A percentile compares a stretch with the other conserved stretches of the same genome.
Conservation (phyloP, 2,329 filamentous ascomycete species). For the Monosporascus sp. region DNA sequence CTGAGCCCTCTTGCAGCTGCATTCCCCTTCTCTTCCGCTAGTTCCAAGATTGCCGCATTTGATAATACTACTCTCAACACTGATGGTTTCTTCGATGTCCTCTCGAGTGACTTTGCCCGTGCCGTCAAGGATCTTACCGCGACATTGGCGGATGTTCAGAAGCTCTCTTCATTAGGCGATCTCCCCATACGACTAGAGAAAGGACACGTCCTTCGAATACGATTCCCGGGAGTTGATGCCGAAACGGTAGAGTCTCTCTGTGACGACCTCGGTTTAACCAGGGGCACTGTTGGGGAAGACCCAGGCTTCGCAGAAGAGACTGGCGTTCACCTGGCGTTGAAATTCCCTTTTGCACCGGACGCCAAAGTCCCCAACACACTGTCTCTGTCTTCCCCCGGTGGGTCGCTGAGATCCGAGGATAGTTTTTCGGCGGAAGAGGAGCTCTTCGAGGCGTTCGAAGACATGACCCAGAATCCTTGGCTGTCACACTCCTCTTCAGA, state of each 20-base stretch:
- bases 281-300: conserved; percentile 77
- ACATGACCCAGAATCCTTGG: conserved; percentile 44
- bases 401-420: conserved; percentile 39
- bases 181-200: conserved; percentile 72
- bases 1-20: conserved; percentile 64
- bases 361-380: conserved; percentile 17
- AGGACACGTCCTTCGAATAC: conserved; percentile 65
- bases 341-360: conserved; percentile 79
- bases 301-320: conserved; percentile 60
- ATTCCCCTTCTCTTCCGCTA: conserved; percentile 41
- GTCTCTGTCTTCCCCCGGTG: conserved; percentile 40
- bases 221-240: conserved; percentile 86
- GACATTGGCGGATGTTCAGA: conserved; percentile 75
- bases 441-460: conserved; percentile 31
- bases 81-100: conserved; percentile 75
- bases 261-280: conserved; percentile 76
- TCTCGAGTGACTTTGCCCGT: conserved; percentile 83
- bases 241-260: conserved; percentile 78
- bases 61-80: conserved; percentile 65
- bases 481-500: conserved; percentile 39
- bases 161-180: conserved; percentile 72
- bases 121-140: conserved; percentile 77
- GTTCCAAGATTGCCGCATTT: conserved; percentile 33
- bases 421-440: conserved; percentile 29
- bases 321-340: conserved; percentile 68